phyloP scores from a whole-genome alignment of 805 yeast genomes.

The Metschnikowia gelsemii region DNA sequence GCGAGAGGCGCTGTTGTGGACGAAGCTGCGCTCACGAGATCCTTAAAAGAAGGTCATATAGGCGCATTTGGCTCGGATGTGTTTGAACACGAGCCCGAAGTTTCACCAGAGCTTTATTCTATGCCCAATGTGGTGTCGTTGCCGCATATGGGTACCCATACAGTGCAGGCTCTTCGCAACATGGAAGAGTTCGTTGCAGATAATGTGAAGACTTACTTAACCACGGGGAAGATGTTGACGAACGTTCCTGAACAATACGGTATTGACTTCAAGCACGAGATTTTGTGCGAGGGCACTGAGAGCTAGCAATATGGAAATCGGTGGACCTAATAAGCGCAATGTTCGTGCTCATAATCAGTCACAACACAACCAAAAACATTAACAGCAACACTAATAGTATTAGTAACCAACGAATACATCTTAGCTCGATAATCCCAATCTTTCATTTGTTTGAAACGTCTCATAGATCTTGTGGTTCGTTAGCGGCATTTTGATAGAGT shows the following conservation, averaged over 20 bases:
- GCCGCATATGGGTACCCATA: slow-evolving; percentile 89
- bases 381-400: too few species aligned
- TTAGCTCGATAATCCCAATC: too few species aligned
- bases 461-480: too few species aligned
- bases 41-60: slow-evolving; percentile 61
- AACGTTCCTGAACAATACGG: slow-evolving; percentile 76
- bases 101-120: slow-evolving; percentile 57
- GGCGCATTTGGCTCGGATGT: slow-evolving; percentile 74
- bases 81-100: slow-evolving; percentile 71
- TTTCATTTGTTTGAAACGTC: too few species aligned
- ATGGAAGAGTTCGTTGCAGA: slow-evolving; percentile 81
- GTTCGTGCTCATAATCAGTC: too few species aligned
- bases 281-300: slow-evolving; percentile 7
- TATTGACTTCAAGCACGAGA: slow-evolving; percentile 26
- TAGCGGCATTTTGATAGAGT: too few species aligned
- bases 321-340: too few species aligned
- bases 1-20: slow-evolving; percentile 86
- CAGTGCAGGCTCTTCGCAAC: slow-evolving; percentile 66
- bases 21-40: slow-evolving; percentile 55
- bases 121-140: slow-evolving; percentile 70
- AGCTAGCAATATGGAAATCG: background rate
- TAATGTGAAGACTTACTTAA: slow-evolving; percentile 59
- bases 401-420: too few species aligned
- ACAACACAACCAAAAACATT: too few species aligned
- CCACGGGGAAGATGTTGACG: slow-evolving; percentile 66